These are phyloP conservation scores for Pythium grandisporangium DNA, from an alignment of 352 stramenopile species.

Conservation along the genomic window DNA sequence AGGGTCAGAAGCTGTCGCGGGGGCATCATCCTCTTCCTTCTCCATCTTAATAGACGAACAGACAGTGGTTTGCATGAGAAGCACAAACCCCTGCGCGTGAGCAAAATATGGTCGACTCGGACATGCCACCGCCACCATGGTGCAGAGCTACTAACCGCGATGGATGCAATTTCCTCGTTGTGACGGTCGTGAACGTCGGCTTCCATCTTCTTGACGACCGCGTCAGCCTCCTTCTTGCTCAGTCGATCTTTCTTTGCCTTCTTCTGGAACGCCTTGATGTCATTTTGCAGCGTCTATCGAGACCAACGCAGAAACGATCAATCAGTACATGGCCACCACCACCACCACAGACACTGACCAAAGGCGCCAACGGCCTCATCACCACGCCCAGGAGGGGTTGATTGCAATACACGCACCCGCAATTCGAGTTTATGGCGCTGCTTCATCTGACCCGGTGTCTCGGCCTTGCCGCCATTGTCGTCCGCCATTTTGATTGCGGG, in stretches of 20 bases:
- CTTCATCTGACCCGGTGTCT: constrained; percentile 76
- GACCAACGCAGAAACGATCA: not conserved
- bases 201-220: constrained; percentile 48
- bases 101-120: too few relatives aligned
- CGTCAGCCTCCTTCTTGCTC: constrained; percentile 66
- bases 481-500: constrained; percentile 15
- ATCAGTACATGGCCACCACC: not conserved
- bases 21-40: constrained; percentile 3
- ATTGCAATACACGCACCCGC: constrained; percentile 31
- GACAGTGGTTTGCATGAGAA: too few relatives aligned
- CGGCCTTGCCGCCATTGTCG: constrained; percentile 25
- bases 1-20: not conserved
- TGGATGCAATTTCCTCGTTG: constrained; percentile 27
- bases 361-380: not conserved
- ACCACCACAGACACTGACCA: not conserved
- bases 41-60: not conserved
- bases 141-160: too few relatives aligned
- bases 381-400: not conserved
- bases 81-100: too few relatives aligned
- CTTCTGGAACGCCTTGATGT: constrained; percentile 77
- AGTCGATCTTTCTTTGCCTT: constrained; percentile 79
- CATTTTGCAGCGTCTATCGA: constrained; percentile 58
- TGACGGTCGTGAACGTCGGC: constrained; percentile 44
- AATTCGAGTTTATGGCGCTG: constrained; percentile 84
- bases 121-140: too few relatives aligned